Base-by-base conservation (phyloP, 768 basidiomycete genomes). In the Mrakia gelida region DNA sequence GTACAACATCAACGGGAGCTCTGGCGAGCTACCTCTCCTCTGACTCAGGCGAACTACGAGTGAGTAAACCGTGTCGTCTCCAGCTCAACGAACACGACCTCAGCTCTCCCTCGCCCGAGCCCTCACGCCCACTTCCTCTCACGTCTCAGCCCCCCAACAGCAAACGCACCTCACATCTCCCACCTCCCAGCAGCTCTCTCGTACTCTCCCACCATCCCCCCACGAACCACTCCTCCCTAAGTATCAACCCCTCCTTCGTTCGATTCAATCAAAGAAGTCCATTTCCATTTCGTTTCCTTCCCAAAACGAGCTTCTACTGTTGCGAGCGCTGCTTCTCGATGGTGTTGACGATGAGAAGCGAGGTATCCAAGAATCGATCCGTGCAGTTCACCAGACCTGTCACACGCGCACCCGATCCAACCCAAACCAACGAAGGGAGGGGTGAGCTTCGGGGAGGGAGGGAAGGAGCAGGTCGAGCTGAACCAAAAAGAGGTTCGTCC, bases 321-420 rank as follows among this genome's bases (percentile, higher is more conserved):
- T 68, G 73, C 38, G 49, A 52, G 16, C 77, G 32, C 72, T 78
- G 77, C 73, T 78, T 78, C 68, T 78, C 77, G 68, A 78, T 78
- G 73, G 73, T 73, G 34, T 62, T 63, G 41, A 78, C 77, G 72
- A 78, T 78, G 71, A 78, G 68, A 18, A 78, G 65, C 3, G 65
- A 70, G 1, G 77, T 65, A 38, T 78, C 77, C 13, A 78, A 65
- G 68, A 78, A 78, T 15, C 77, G 77, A 52, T 78, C 77, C 34
- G 77, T 78, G 77, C 77, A 78, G 73, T 78, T 78, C 26, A 73
- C 34, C 26, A 76, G 56, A 71, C 77, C 54, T 45, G n/a, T 45
- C 13, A 1, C 1, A 30, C 8, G 2, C 45, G 28, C 26, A 32
- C n/a, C n/a, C n/a, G n/a, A n/a, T n/a, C n/a, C n/a, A n/a, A n/a